Evolutionary conservation across 2,329 filamentous ascomycete genomes (phyloP).

Genomic region (Dryadomyces quercivorus): DNA sequence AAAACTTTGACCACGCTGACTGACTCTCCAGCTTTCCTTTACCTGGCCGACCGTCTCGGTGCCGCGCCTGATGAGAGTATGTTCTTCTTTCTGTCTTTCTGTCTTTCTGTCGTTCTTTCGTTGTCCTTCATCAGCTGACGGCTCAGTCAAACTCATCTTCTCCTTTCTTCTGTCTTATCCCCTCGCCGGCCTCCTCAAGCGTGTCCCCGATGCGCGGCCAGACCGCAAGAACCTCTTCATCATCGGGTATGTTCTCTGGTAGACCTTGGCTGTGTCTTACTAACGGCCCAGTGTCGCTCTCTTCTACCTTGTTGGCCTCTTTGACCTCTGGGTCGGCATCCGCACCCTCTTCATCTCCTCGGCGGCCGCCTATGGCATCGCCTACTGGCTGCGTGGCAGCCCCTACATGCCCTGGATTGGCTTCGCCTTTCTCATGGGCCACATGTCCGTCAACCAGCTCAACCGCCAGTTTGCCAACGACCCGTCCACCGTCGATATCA

Average conservation of each 20-base stretch:
- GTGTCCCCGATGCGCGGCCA: slow-evolving; percentile 75
- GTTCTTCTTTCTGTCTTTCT: slow-evolving; percentile 8
- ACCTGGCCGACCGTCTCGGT: slow-evolving; percentile 27
- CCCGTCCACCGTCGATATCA: slow-evolving; percentile 68
- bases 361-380: slow-evolving; percentile 68
- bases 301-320: slow-evolving; percentile 89
- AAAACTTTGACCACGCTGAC: background rate
- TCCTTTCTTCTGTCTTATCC: slow-evolving; percentile 90
- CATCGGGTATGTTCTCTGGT: slow-evolving; percentile 43
- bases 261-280: background rate
- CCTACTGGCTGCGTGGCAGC: slow-evolving; percentile 63
- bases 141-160: slow-evolving; percentile 77
- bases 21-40: slow-evolving; percentile 27
- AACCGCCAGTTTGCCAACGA: slow-evolving; percentile 60
- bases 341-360: slow-evolving; percentile 70
- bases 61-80: slow-evolving; percentile 33
- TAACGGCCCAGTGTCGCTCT: slow-evolving; percentile 48
- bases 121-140: background rate
- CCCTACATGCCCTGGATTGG: slow-evolving; percentile 97
- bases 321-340: slow-evolving; percentile 78
- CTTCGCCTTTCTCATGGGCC: slow-evolving; percentile 88
- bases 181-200: slow-evolving; percentile 75
- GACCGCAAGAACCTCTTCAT: slow-evolving; percentile 81
- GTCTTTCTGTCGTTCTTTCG: background rate
- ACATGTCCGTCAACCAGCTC: slow-evolving; percentile 88